These are phyloP conservation scores for Nakazawaea wickerhamii DNA, from an alignment of 805 yeast genomes.

Conservation along the genomic window DNA sequence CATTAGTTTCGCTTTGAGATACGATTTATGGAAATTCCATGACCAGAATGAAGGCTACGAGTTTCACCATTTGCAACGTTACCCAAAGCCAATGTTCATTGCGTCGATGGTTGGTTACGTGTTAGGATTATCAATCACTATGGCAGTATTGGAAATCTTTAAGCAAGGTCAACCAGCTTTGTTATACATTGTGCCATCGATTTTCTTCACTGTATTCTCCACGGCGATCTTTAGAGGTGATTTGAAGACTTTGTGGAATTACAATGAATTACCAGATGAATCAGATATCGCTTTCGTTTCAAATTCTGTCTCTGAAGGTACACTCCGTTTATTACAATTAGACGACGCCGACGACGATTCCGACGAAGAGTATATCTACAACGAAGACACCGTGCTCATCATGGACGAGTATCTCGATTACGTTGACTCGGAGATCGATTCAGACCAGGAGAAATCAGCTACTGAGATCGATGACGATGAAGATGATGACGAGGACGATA, in stretches of 20 bases:
- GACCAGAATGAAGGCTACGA: constrained; percentile 24
- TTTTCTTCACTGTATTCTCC: constrained; percentile 28
- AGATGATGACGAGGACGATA: not conserved
- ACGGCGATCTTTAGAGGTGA: constrained; percentile 39
- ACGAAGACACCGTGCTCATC: constrained; percentile 19
- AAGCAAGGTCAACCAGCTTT: constrained; percentile 62
- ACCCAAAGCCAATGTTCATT: constrained; percentile 41
- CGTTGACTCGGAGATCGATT: not conserved
- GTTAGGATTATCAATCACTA: constrained; percentile 39
- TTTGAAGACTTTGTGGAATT: constrained; percentile 33
- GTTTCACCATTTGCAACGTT: constrained; percentile 35
- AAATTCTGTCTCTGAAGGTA: constrained; percentile 16
- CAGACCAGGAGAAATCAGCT: too few relatives aligned
- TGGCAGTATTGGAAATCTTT: constrained; percentile 31
- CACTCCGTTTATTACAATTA: constrained; percentile 11
- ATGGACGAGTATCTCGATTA: constrained; percentile 1
- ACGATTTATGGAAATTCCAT: constrained; percentile 42
- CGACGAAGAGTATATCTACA: constrained; percentile 26
- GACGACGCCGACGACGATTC: constrained; percentile 17
- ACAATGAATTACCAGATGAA: constrained; percentile 23
- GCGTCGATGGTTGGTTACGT: constrained; percentile 42
- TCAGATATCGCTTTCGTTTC: constrained; percentile 19
- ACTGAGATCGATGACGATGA: not conserved
- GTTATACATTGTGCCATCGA: constrained; percentile 52
- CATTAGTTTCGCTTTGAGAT: constrained; percentile 47